phyloP scores from a whole-genome alignment of 176 grass and related monocot species.

The Puccinellia tenuiflora region DNA sequence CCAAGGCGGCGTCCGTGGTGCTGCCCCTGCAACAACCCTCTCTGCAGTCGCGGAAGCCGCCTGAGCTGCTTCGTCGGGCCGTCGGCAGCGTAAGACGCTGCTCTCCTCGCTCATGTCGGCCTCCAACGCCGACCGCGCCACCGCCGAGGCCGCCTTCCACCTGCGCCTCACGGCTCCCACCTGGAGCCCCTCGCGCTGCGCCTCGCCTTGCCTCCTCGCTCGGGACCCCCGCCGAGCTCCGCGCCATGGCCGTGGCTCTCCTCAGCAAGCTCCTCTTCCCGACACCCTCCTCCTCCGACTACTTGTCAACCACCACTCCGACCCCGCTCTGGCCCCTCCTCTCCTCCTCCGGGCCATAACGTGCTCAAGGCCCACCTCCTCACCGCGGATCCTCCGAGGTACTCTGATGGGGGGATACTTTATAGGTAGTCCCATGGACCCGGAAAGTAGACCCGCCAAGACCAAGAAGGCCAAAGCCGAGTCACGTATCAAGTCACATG shows the following conservation, averaged over 20 bases:
- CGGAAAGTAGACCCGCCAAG: no score
- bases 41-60: no score
- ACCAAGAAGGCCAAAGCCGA: no score
- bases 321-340: neutral
- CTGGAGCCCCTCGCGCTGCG: slow-evolving; percentile 58
- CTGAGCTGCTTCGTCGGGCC: no score
- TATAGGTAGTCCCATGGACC: no score
- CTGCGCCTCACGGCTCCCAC: slow-evolving; percentile 54
- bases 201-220: slow-evolving; percentile 53
- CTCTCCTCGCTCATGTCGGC: slow-evolving; percentile 75
- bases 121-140: slow-evolving; percentile 66
- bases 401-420: no score
- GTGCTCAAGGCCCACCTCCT: slow-evolving; percentile 56
- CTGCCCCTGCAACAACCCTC: no score
- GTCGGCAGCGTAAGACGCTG: no score
- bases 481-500: no score
- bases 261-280: slow-evolving; percentile 59
- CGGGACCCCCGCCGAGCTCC: slow-evolving; percentile 32
- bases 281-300: slow-evolving; percentile 27
- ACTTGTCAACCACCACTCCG: neutral
- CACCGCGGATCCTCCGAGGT: no score
- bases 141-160: slow-evolving; percentile 80
- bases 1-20: no score
- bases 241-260: slow-evolving; percentile 57
- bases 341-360: slow-evolving; percentile 25